These are phyloP conservation scores for Teunomyces atbi DNA, from an alignment of 805 yeast genomes.

Conservation along the genomic window DNA sequence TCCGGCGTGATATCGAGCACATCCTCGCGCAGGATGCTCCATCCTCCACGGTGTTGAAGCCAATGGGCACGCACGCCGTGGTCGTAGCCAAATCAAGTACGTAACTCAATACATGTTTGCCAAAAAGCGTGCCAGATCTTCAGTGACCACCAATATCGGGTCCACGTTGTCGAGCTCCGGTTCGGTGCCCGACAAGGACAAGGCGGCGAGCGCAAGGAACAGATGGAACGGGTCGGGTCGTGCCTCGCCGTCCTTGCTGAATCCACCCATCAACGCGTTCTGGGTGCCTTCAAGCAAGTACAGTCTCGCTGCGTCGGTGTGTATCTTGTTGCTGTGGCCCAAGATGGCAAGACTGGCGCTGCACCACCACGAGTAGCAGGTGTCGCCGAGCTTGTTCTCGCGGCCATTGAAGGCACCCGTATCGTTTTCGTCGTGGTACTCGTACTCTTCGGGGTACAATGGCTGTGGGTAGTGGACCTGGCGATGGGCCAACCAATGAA, in stretches of 20 bases:
- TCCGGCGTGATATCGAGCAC: constrained; percentile 30
- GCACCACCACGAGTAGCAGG: constrained; percentile 88
- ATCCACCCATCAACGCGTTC: constrained; percentile 69
- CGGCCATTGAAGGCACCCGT: constrained; percentile 86
- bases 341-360: constrained; percentile 55
- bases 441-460: constrained; percentile 31
- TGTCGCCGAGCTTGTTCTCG: constrained; percentile 78
- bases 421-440: constrained; percentile 45
- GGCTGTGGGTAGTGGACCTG: constrained; percentile 45
- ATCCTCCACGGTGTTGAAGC: constrained; percentile 7
- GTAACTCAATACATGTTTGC: not conserved
- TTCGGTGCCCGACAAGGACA: constrained; percentile 29
- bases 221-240: constrained; percentile 73
- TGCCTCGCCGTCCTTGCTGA: constrained; percentile 61
- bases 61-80: constrained; percentile 14
- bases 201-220: constrained; percentile 56
- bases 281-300: constrained; percentile 60
- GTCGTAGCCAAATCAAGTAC: constrained; percentile 5
- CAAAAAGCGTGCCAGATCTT: constrained; percentile 3
- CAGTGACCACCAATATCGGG: constrained; percentile 6
- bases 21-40: constrained; percentile 18
- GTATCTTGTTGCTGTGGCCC: constrained; percentile 15
- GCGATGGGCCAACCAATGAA: constrained; percentile 59
- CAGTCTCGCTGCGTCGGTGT: constrained; percentile 38
- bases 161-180: constrained; percentile 5